Conservation (phyloP, 2,329 filamentous ascomycete species). For the Hypocrella siamensis region DNA sequence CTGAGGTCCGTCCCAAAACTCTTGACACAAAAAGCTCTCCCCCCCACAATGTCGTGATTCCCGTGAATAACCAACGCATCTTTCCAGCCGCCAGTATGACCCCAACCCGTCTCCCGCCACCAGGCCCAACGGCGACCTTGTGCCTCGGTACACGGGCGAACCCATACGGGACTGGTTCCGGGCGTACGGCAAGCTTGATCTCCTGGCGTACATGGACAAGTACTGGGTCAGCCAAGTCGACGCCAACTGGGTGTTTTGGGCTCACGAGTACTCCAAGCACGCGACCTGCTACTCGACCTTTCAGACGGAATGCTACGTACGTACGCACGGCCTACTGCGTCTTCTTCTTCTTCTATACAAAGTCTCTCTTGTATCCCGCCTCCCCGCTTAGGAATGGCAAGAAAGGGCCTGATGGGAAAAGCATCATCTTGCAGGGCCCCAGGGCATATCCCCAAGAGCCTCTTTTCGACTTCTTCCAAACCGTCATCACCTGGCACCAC, state of each 20-base stretch:
- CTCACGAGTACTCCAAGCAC: conserved; percentile 52
- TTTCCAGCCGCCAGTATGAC: conserved; percentile 55
- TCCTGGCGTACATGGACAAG: conserved; percentile 50
- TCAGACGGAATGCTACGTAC: conserved; percentile 43
- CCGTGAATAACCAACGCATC: no score
- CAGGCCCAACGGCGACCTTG: conserved; percentile 39
- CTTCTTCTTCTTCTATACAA: not conserved
- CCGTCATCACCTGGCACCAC: conserved; percentile 40
- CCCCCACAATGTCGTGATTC: no score
- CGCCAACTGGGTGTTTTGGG: conserved; percentile 46
- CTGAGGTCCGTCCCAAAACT: no score
- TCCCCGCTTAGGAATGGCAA: not conserved
- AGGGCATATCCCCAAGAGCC: conserved; percentile 39
- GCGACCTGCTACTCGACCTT: conserved; percentile 53
- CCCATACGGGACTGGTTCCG: conserved; percentile 42
- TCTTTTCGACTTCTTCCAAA: conserved; percentile 48
- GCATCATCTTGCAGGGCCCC: conserved; percentile 22
- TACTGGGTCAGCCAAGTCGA: conserved; percentile 44
- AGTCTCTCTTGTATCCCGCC: no score
- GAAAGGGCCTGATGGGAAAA: not conserved
- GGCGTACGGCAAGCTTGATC: conserved; percentile 39
- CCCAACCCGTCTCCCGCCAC: conserved; percentile 46
- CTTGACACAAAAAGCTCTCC: no score
- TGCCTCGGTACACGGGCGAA: conserved; percentile 41
- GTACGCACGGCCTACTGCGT: not conserved